A percentile compares a stretch with the other conserved stretches of the same genome.
phyloP scores from a whole-genome alignment of 805 yeast species.

The Debaryomyces prosopidis region DNA sequence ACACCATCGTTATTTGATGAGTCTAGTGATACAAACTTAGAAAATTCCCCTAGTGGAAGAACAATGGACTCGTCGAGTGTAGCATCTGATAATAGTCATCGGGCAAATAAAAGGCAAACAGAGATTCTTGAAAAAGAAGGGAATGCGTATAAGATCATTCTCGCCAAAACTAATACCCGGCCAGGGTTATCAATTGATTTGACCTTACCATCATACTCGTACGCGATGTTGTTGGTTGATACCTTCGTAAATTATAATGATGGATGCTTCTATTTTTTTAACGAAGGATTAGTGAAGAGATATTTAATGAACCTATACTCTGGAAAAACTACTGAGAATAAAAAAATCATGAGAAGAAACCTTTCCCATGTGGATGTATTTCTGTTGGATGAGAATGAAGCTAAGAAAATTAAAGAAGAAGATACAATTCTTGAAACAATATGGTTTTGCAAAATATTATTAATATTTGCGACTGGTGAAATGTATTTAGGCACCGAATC shows the following conservation, averaged over 20 bases:
- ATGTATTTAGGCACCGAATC: constrained; percentile 80
- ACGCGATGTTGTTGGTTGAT: constrained; percentile 73
- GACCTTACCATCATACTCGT: constrained; percentile 72
- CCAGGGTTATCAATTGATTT: constrained; percentile 71
- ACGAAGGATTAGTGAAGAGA: constrained; percentile 75
- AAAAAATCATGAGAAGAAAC: constrained; percentile 37
- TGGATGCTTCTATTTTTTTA: constrained; percentile 82
- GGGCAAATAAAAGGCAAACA: constrained; percentile 43
- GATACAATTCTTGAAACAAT: constrained; percentile 71
- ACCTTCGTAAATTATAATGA: constrained; percentile 78
- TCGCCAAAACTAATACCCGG: constrained; percentile 66
- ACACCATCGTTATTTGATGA: not conserved
- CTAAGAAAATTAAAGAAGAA: constrained; percentile 44
- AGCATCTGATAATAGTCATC: not conserved
- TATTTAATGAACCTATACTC: constrained; percentile 65
- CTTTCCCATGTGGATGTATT: constrained; percentile 22
- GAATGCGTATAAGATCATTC: constrained; percentile 68
- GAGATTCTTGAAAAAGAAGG: constrained; percentile 70
- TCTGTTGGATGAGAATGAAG: constrained; percentile 38
- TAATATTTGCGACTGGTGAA: constrained; percentile 79
- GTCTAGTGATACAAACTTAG: not conserved
- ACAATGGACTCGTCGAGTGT: constrained; percentile 5
- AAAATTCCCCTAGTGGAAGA: not conserved
- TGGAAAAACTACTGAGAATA: constrained; percentile 42
- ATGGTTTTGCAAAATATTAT: constrained; percentile 74